Conservation (phyloP, 257 asterid genomes). For the Avicennia marina region DNA sequence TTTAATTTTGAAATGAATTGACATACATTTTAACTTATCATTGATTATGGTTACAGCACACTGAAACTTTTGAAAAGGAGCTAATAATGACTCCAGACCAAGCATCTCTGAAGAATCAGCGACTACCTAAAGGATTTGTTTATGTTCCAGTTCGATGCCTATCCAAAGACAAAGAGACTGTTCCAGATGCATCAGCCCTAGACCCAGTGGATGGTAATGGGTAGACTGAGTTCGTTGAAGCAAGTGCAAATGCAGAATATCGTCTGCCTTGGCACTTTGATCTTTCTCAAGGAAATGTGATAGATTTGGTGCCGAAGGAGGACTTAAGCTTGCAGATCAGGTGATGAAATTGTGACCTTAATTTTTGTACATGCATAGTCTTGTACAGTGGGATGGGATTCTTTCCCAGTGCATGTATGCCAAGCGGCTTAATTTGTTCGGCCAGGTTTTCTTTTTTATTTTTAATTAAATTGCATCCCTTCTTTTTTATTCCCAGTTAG, state of each 20-base stretch:
- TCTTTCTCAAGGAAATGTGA: background rate
- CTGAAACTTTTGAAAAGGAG: conserved; percentile 79
- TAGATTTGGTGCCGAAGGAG: conserved; percentile 11
- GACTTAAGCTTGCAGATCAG: conserved; percentile 3
- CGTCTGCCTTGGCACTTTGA: too few relatives aligned
- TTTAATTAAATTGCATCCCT: too few relatives aligned
- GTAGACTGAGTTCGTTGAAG: conserved; percentile 19
- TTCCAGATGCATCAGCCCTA: conserved; percentile 37
- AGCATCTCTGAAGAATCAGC: conserved; percentile 85
- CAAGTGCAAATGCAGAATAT: too few relatives aligned
- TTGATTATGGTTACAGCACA: conserved; percentile 37
- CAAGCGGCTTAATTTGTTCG: conserved; percentile 32
- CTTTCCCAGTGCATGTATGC: conserved; percentile 40
- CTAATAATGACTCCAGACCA: conserved; percentile 89
- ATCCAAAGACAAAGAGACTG: conserved; percentile 63
- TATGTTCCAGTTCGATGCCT: conserved; percentile 77
- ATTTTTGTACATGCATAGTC: conserved; percentile 33
- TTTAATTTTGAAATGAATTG: too few relatives aligned
- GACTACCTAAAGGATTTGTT: conserved; percentile 83
- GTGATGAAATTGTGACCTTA: conserved; percentile 19
- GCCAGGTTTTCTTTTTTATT: conserved; percentile 14
- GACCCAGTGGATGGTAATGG: conserved; percentile 44
- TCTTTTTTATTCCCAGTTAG: conserved; percentile 15
- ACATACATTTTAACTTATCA: conserved; percentile 16
- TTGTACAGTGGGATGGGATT: conserved; percentile 36